phyloP scores from a whole-genome alignment of 2,329 filamentous ascomycete genomes.

The Ophiocordyceps camponoti-floridani region DNA sequence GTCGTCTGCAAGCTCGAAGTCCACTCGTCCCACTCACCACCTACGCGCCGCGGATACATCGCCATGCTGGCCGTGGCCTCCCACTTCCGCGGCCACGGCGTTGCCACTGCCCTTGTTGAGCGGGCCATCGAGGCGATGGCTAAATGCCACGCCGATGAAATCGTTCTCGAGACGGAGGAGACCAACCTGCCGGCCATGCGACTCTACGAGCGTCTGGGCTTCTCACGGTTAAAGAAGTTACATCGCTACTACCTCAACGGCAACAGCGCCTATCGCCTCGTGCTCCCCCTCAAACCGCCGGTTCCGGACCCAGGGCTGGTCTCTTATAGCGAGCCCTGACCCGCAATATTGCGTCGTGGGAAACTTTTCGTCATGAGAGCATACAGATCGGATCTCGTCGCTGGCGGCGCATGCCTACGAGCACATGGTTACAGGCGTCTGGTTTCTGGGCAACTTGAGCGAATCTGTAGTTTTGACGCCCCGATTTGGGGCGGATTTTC shows the following conservation, averaged over 20 bases:
- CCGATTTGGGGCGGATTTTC: neutral
- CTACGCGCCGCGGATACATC: slow-evolving; percentile 75
- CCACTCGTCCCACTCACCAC: slow-evolving; percentile 63
- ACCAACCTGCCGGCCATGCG: slow-evolving; percentile 80
- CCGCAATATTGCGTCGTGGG: neutral
- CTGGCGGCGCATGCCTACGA: no score
- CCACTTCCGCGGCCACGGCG: slow-evolving; percentile 63
- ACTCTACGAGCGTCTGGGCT: slow-evolving; percentile 83
- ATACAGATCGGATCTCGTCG: no score
- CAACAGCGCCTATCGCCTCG: slow-evolving; percentile 79
- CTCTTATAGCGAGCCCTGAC: slow-evolving; percentile 10
- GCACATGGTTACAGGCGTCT: neutral
- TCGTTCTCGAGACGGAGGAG: slow-evolving; percentile 91
- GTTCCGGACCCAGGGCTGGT: slow-evolving; percentile 21
- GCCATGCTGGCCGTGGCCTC: slow-evolving; percentile 92
- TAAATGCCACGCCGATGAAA: slow-evolving; percentile 68
- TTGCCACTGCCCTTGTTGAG: slow-evolving; percentile 77
- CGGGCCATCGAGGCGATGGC: slow-evolving; percentile 86
- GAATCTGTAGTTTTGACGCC: neutral
- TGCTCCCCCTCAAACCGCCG: slow-evolving; percentile 53
- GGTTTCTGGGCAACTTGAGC: neutral
- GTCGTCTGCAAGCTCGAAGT: slow-evolving; percentile 89
- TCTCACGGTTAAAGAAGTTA: slow-evolving; percentile 77
- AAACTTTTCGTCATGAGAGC: neutral
- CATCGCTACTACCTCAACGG: slow-evolving; percentile 95